Evolutionary conservation across 2,329 filamentous ascomycete genomes (phyloP).

Genomic region (Epichloe gansuensis): DNA sequence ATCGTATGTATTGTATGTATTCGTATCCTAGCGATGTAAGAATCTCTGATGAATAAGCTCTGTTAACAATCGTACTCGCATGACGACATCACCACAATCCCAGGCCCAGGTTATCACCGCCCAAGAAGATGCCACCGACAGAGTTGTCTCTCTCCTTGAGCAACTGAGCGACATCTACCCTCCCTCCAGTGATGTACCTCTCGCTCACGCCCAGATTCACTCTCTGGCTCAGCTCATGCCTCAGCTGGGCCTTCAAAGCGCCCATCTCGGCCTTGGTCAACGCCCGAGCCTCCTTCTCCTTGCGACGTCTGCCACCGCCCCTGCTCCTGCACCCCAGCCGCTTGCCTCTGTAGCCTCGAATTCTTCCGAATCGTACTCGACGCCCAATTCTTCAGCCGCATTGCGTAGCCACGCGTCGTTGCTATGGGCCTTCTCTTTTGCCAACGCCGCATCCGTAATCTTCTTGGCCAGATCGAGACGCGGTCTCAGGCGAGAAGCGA

Average conservation of each 20-base stretch:
- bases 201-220: constrained; percentile 85
- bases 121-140: constrained; percentile 22
- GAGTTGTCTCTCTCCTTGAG: constrained; percentile 44
- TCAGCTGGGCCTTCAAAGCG: constrained; percentile 59
- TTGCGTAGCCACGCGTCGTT: constrained; percentile 75
- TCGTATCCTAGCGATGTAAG: background rate
- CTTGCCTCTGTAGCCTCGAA: constrained; percentile 65
- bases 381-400: constrained; percentile 83
- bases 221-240: constrained; percentile 54
- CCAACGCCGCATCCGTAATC: constrained; percentile 69
- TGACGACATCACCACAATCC: constrained; percentile 7
- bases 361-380: constrained; percentile 86
- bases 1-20: background rate
- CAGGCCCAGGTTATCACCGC: constrained; percentile 28
- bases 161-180: constrained; percentile 71
- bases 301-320: constrained; percentile 60
- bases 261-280: constrained; percentile 65
- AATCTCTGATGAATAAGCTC: too few species aligned
- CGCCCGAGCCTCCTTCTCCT: constrained; percentile 56
- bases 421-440: constrained; percentile 75
- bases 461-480: constrained; percentile 74
- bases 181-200: constrained; percentile 69
- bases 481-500: constrained; percentile 64
- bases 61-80: background rate
- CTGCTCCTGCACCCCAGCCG: constrained; percentile 50